Evolutionary conservation across 2,329 filamentous ascomycete species (phyloP), one percentile per base, ranked within the genome.

Genomic region (Neoscytalidium dimidiatum): DNA sequence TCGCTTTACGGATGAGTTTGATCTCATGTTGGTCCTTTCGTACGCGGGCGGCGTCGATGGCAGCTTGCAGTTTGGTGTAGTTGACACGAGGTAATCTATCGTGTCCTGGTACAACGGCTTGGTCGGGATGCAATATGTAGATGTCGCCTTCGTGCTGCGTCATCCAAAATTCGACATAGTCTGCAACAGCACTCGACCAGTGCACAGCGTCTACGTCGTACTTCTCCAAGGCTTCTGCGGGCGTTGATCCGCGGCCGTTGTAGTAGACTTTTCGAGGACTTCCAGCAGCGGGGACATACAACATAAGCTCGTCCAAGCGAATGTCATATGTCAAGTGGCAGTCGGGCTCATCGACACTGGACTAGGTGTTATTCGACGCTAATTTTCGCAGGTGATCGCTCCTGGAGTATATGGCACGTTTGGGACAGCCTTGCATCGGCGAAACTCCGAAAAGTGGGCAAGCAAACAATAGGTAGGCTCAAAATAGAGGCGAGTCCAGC

Each of bases 11-110:
- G 70, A 98, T 90, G 68, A 95, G 85, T 8, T 86, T 86, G 63
- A 98, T 85, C 75, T 99, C 94, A 74, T 96, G 92, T 6, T 85
- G 83, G 63, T 92, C 90, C 80, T 98, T 98, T 78, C 94, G 83
- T 7, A 94, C 89, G 21, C 94, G 89, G 11, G 90, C 88, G 53
- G 87, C 83, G 73, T 96, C 89, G 79, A 97, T 94, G 52, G 91
- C 91, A 1, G 84, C 84, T 68, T 85, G 85, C 9, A 97, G 82
- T 9, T 77, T 79, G 14, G 75, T 73, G 48, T 77, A 75, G 74
- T 90, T 82, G 67, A 88, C 53, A 33, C 65, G 62, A 5, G 62
- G 62, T 8, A 41, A 51, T 13, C 43, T 58, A 44, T 58, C 51
- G 7, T 49, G 52, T 19, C 52, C 51, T n/a, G 38, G 51, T 13